These are phyloP conservation scores for Yamadazyma dushanensis DNA, from an alignment of 1,139 yeast species.

Conservation along the genomic window DNA sequence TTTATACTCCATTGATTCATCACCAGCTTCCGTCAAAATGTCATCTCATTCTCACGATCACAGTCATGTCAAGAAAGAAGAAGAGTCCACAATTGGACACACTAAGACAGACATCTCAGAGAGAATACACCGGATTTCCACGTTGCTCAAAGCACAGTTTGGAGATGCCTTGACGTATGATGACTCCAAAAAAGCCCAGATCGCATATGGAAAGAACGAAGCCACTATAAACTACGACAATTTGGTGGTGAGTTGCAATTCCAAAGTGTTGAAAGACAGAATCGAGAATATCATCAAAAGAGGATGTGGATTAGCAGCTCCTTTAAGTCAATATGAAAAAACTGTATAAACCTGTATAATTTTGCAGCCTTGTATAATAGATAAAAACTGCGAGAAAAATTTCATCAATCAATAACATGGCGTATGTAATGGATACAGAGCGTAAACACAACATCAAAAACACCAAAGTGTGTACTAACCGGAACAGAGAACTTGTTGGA, in stretches of 20 bases:
- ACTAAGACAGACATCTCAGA: constrained; percentile 44
- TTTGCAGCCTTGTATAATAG: constrained; percentile 5
- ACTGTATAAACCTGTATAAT: constrained; percentile 8
- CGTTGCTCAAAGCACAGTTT: constrained; percentile 78
- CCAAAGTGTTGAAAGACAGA: constrained; percentile 77
- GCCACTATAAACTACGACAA: constrained; percentile 69
- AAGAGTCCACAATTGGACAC: constrained; percentile 19
- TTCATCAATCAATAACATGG: constrained; percentile 6
- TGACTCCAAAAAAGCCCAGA: constrained; percentile 48
- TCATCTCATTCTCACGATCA: constrained; percentile 57
- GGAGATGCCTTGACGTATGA: constrained; percentile 65
- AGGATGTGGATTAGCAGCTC: constrained; percentile 82
- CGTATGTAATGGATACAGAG: constrained; percentile 13
- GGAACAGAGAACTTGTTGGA: constrained; percentile 57
- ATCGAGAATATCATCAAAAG: constrained; percentile 77
- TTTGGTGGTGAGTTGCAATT: constrained; percentile 71
- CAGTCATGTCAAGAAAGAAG: constrained; percentile 10
- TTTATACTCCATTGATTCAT: constrained; percentile 84
- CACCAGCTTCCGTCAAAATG: constrained; percentile 91
- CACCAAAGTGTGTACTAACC: constrained; percentile 22
- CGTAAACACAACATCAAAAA: no score
- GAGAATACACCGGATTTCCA: constrained; percentile 61
- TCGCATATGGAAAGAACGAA: constrained; percentile 68
- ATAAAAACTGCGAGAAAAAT: constrained; percentile 3
- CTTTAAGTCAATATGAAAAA: constrained; percentile 39